Percentiles rank a stretch among this genome's conserved stretches.
phyloP scores from a whole-genome alignment of 1,284 basidiomycete species.

The Phellinidium pouzarii region DNA sequence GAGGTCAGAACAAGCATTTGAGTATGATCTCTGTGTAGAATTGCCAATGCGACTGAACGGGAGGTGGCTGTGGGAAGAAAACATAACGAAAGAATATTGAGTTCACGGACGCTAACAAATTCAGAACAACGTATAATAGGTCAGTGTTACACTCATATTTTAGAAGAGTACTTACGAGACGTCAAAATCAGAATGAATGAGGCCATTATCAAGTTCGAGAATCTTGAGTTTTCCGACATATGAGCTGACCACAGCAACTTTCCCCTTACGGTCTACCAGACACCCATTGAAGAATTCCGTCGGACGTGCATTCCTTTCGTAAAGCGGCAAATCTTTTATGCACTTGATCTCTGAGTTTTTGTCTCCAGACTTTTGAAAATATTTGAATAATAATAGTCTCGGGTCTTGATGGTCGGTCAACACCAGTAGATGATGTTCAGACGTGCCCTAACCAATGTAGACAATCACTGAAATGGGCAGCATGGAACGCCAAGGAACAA shows the following conservation, averaged over 20 bases:
- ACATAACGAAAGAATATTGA: conserved; percentile 56
- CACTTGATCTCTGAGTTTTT: conserved; percentile 33
- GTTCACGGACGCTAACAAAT: conserved; percentile 56
- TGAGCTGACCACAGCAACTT: conserved; percentile 53
- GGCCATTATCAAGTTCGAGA: conserved; percentile 46
- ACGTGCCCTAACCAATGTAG: conserved; percentile 33
- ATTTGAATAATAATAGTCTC: conserved; percentile 54
- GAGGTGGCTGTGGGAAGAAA: conserved; percentile 14
- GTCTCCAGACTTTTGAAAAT: conserved; percentile 28
- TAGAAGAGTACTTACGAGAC: conserved; percentile 43
- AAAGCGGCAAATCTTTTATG: conserved; percentile 41
- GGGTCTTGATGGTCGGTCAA: conserved; percentile 70
- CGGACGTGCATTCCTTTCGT: conserved; percentile 46
- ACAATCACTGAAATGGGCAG: conserved; percentile 2
- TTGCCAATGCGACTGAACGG: conserved; percentile 12
- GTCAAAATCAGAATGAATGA: conserved; percentile 52
- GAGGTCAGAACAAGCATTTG: conserved; percentile 13
- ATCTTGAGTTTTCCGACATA: conserved; percentile 65
- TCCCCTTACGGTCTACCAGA: conserved; percentile 53
- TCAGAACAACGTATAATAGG: not conserved
- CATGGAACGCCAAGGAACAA: not conserved
- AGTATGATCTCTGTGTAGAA: conserved; percentile 15
- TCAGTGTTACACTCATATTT: conserved; percentile 4
- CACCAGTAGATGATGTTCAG: conserved; percentile 48
- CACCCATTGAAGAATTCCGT: conserved; percentile 66